phyloP scores from a whole-genome alignment of 2,329 filamentous ascomycete genomes.

The Cytospora piceicola region DNA sequence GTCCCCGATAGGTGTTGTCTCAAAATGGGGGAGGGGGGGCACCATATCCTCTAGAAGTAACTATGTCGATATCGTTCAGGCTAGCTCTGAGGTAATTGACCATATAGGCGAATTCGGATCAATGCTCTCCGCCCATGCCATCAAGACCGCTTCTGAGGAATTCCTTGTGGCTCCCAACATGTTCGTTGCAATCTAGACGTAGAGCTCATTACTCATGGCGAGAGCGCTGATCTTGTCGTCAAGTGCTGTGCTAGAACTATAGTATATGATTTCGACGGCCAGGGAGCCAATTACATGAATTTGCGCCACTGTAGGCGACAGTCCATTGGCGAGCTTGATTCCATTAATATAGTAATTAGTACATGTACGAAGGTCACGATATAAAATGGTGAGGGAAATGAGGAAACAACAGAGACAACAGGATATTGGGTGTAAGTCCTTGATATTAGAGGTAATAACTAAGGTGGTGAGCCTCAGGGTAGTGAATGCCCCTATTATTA shows the following conservation, averaged over 20 bases:
- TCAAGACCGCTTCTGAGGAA: conserved; percentile 43
- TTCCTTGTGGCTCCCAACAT: conserved; percentile 51
- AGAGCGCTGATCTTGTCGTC: conserved; percentile 43
- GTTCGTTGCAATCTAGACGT: conserved; percentile 45
- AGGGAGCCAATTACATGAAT: conserved; percentile 50
- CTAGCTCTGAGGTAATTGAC: conserved; percentile 59
- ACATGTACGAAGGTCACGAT: no score
- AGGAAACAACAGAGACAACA: no score
- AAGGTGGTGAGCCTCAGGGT: no score
- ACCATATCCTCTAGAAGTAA: conserved; percentile 44
- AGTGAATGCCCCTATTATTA: no score
- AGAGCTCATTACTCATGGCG: conserved; percentile 43
- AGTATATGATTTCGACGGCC: conserved; percentile 39
- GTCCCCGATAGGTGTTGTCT: conserved; percentile 55
- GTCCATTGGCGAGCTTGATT: conserved; percentile 53
- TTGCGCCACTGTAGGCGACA: conserved; percentile 56
- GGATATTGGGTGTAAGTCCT: no score
- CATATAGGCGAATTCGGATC: conserved; percentile 67
- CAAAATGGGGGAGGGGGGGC: conserved; percentile 51
- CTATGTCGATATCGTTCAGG: conserved; percentile 59
- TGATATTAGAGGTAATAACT: no score
- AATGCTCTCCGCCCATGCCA: conserved; percentile 60
- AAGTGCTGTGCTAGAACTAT: conserved; percentile 41
- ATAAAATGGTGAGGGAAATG: no score
- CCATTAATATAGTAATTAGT: no score